phyloP scores from a whole-genome alignment of 2,329 filamentous ascomycete species.

The Penicillium concentricum region DNA sequence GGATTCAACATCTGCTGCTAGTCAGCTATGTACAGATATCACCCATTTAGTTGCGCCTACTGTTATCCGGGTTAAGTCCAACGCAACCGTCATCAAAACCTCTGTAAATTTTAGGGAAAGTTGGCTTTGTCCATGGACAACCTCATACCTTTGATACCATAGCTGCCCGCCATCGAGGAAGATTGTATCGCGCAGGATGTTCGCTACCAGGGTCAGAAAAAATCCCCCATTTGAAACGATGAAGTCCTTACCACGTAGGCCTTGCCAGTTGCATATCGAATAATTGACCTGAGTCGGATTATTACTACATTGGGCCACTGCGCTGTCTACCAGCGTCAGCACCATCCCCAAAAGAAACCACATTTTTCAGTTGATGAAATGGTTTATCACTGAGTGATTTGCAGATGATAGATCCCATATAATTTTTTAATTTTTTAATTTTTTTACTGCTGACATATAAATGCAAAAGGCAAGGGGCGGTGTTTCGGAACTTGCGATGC shows the following conservation, averaged over 20 bases:
- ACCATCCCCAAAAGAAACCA: neutral
- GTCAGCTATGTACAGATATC: neutral
- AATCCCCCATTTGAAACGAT: neutral
- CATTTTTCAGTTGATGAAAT: conserved; percentile 1
- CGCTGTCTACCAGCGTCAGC: conserved; percentile 1
- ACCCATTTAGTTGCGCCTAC: neutral
- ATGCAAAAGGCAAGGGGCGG: neutral
- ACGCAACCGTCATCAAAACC: conserved; percentile 13
- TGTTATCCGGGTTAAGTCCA: neutral
- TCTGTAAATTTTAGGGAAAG: conserved; percentile 2
- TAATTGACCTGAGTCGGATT: conserved; percentile 11
- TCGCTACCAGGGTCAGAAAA: conserved; percentile 12
- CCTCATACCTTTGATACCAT: conserved; percentile 15
- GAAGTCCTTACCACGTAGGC: conserved; percentile 8
- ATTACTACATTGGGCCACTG: conserved; percentile 3
- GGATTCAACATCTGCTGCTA: conserved; percentile 7
- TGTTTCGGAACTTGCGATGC: neutral
- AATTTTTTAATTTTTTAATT: neutral
- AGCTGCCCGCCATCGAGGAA: conserved; percentile 18
- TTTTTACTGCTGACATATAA: no score
- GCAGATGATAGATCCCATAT: neutral
- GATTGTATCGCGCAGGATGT: conserved; percentile 17
- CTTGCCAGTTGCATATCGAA: conserved; percentile 19
- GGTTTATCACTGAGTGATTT: neutral
- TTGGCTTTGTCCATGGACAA: neutral